phyloP scores from a whole-genome alignment of 208 protist genomes.

The Wallacemonas collosoma region DNA sequence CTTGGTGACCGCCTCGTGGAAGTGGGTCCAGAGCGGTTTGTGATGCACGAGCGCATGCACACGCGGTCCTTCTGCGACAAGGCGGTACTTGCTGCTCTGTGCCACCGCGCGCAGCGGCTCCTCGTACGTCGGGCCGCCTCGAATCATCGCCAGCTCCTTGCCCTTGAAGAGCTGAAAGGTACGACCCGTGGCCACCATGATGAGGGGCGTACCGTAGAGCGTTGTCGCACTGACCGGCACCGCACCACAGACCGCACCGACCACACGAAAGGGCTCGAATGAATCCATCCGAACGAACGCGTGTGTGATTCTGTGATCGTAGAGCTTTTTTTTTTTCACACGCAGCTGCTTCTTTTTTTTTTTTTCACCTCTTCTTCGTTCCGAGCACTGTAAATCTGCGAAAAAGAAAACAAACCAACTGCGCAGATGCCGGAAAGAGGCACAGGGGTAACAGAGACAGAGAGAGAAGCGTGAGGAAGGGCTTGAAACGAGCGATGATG shows the following conservation, averaged over 20 bases:
- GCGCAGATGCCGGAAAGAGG: neutral
- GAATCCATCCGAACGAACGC: constrained; percentile 46
- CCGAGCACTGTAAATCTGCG: neutral
- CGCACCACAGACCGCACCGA: constrained; percentile 74
- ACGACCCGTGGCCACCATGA: constrained; percentile 82
- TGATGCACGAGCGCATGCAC: constrained; percentile 82
- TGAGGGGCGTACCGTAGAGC: constrained; percentile 73
- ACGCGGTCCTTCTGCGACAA: constrained; percentile 73
- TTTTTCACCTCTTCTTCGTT: neutral
- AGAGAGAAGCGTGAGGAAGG: neutral
- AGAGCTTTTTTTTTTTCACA: constrained; percentile 16
- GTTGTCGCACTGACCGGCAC: constrained; percentile 69
- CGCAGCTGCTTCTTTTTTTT: neutral
- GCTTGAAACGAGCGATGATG: no score
- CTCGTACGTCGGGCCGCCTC: constrained; percentile 75
- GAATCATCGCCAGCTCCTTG: constrained; percentile 78
- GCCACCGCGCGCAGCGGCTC: constrained; percentile 65
- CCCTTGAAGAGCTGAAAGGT: constrained; percentile 88
- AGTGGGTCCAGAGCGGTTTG: constrained; percentile 73
- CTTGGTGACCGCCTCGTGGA: constrained; percentile 56
- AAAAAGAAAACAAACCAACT: constrained; percentile 1
- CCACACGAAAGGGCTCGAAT: constrained; percentile 84
- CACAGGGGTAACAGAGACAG: constrained; percentile 11
- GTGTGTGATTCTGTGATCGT: neutral
- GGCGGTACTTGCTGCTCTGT: constrained; percentile 78